Percentiles rank a stretch among this genome's conserved stretches.
Evolutionary conservation across 306 rosid genomes (phyloP).

Genomic region (Begonia loranthoides): DNA sequence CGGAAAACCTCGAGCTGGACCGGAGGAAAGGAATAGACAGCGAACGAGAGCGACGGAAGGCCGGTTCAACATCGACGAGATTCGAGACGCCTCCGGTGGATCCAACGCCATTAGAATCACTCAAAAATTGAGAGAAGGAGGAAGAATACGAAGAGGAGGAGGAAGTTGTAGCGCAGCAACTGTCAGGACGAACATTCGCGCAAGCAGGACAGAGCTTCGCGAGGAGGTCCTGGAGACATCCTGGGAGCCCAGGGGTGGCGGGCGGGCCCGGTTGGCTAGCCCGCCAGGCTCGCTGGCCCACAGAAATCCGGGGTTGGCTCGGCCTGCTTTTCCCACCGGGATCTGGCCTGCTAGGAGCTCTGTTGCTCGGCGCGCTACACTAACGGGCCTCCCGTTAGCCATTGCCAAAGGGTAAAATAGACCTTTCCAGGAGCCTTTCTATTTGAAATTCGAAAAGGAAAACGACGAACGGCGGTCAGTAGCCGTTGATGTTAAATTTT

Average conservation of each 20-base stretch:
- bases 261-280: no score
- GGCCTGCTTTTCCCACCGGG: no score
- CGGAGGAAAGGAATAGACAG: constrained; percentile 78
- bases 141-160: constrained; percentile 30
- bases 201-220: constrained; percentile 73
- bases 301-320: no score
- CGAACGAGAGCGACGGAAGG: constrained; percentile 69
- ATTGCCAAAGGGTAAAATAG: background rate
- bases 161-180: constrained; percentile 30
- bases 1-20: constrained; percentile 57
- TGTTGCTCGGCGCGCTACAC: no score
- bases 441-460: background rate
- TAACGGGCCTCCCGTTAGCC: no score
- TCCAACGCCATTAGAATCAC: constrained; percentile 10
- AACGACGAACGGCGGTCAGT: background rate
- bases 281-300: no score
- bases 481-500: background rate
- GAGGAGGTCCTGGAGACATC: constrained; percentile 86
- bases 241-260: no score
- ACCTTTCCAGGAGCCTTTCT: background rate
- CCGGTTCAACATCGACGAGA: constrained; percentile 55
- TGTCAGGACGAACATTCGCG: constrained; percentile 77
- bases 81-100: constrained; percentile 31
- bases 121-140: constrained; percentile 20
- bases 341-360: no score